Conservation (phyloP, 1,284 basidiomycete species). For the Hemileia vastatrix region DNA sequence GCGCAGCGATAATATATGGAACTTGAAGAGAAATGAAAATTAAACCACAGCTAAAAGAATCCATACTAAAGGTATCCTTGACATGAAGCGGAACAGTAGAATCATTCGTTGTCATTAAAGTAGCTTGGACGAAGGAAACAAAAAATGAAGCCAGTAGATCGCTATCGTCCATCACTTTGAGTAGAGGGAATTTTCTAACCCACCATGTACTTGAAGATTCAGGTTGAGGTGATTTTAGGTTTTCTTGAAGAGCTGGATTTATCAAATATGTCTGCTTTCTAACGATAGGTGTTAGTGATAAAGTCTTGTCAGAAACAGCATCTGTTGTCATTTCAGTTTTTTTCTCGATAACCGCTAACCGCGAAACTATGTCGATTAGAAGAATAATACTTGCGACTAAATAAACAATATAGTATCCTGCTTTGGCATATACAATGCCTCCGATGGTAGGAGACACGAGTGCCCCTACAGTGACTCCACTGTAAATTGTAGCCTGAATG, state of each 20-base stretch:
- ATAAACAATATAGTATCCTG: constrained; percentile 20
- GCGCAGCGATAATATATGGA: constrained; percentile 12
- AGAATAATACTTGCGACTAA: constrained; percentile 4
- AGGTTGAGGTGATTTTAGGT: no score
- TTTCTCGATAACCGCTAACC: constrained; percentile 14
- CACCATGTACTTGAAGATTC: background rate
- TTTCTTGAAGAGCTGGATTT: background rate
- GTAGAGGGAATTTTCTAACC: constrained; percentile 12
- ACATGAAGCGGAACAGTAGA: constrained; percentile 19
- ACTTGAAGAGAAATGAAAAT: constrained; percentile 16
- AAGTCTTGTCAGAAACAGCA: no score
- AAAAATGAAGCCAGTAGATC: constrained; percentile 10
- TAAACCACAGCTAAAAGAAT: constrained; percentile 8
- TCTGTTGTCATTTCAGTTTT: no score
- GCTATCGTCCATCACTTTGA: constrained; percentile 1
- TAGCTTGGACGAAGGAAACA: constrained; percentile 15
- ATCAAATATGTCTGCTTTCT: constrained; percentile 1
- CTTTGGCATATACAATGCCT: constrained; percentile 14
- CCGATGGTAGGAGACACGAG: constrained; percentile 16
- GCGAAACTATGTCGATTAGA: constrained; percentile 12
- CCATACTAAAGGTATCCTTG: constrained; percentile 4
- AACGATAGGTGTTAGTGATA: no score
- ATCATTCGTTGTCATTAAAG: constrained; percentile 7
- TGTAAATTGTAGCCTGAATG: constrained; percentile 11
- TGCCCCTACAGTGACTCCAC: constrained; percentile 6